Evolutionary conservation across 2,329 filamentous ascomycete species (phyloP), one percentile per base, ranked within the genome.

Genomic region (Fusarium pseudograminearum): DNA sequence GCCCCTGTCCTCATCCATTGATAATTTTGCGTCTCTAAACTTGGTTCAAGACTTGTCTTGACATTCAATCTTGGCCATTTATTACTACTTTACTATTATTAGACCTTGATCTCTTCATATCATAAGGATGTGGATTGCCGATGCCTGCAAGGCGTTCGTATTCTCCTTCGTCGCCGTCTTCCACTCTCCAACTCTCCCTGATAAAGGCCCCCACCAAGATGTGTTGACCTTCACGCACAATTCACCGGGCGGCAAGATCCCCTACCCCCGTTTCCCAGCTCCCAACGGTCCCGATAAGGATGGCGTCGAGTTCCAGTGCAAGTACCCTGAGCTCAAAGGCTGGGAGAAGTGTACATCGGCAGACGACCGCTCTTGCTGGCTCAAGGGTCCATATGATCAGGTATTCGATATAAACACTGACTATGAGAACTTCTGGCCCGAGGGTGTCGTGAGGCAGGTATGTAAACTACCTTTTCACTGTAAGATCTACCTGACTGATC

Each of bases 391-490:
- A 3, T 24, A 30, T 5, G 28, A 4, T 2, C 57, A 62, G 9
- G 42, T 36, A 15, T 62, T 61, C 5, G n/a, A 60, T 4, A 46
- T 30, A 1, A 15, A 33, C 0, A 62, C 59, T 5, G 57, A 61
- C 2, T 62, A 62, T 28, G 59, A 61, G 33, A 62, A 62, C n/a
- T 61, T 61, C 11, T 62, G 28, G 12, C 59, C 59, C 1, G 33
- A 45, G 16, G 59, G 59, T 24, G 31, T 54, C 2, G 42, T 41
- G 11, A 30, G 59, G 40, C 57, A 62, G 40, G 59, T 61, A 30
- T 4, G 31, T 11, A 24, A 0, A 11, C 44, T 15, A 4, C 15
- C 11, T 31, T 3, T 7, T 7, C 0, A 1, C 3, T 2, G 14
- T 22, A 1, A n/a, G 7, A 14, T 5, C 6, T 2, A 7, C 5